phyloP scores from a whole-genome alignment of 148 eudicot species.

The Drosera capensis region DNA sequence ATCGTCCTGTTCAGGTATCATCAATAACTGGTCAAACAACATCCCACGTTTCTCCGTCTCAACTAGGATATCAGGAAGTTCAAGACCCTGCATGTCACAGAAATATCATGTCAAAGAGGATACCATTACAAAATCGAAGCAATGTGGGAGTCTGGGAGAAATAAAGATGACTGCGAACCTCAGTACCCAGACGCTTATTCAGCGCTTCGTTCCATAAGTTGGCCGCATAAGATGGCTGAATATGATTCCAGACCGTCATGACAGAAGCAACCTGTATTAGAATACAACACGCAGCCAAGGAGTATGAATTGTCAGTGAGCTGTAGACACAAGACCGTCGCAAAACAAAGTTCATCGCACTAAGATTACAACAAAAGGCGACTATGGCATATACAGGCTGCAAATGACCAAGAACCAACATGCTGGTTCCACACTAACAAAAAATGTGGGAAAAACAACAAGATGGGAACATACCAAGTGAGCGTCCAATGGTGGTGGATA shows the following conservation, averaged over 20 bases:
- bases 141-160: too few species aligned
- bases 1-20: constrained; percentile 80
- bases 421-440: neutral
- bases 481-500: constrained; percentile 93
- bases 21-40: constrained; percentile 63
- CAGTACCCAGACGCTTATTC: constrained; percentile 83
- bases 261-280: constrained; percentile 74
- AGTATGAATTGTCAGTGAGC: too few species aligned
- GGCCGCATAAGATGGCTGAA: constrained; percentile 83
- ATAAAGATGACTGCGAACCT: constrained; percentile 21
- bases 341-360: too few species aligned
- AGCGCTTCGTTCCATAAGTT: constrained; percentile 93
- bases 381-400: too few species aligned
- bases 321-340: too few species aligned
- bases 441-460: neutral
- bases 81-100: constrained; percentile 41
- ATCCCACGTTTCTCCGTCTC: constrained; percentile 82
- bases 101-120: too few species aligned
- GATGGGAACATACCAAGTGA: constrained; percentile 44
- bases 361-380: too few species aligned
- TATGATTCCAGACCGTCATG: constrained; percentile 80
- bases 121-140: too few species aligned
- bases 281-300: neutral
- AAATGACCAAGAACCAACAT: too few species aligned
- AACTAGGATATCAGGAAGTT: constrained; percentile 66